Conservation (phyloP, 176 grass and related monocot genomes). For the Pontederia paniculata region DNA sequence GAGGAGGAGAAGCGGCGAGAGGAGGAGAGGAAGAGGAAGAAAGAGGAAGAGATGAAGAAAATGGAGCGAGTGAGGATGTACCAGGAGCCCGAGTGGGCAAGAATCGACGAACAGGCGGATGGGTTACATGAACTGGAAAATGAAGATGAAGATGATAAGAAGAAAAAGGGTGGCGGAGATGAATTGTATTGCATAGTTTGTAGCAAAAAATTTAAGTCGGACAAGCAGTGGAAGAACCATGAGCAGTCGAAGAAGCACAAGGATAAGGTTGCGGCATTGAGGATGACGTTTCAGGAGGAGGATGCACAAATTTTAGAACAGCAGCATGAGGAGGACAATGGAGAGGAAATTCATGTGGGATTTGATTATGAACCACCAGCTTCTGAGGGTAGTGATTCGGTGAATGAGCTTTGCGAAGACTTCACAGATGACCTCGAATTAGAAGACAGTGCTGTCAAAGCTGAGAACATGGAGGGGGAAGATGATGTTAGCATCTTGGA, state of each 20-base stretch:
- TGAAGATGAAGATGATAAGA: constrained; percentile 37
- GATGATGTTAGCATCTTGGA: constrained; percentile 52
- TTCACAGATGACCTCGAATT: constrained; percentile 36
- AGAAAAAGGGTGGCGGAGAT: constrained; percentile 35
- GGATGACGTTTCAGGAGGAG: constrained; percentile 58
- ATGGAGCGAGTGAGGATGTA: constrained; percentile 60
- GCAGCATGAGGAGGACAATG: constrained; percentile 33
- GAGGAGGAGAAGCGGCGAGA: constrained; percentile 61
- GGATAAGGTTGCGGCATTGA: constrained; percentile 72
- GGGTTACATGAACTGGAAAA: constrained; percentile 46
- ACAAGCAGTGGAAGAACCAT: constrained; percentile 98
- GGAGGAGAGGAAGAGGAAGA: constrained; percentile 50
- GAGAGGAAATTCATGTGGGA: constrained; percentile 38
- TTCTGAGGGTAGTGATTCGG: constrained; percentile 50
- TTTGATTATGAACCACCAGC: constrained; percentile 74
- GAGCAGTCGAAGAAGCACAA: constrained; percentile 95
- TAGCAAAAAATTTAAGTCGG: constrained; percentile 96
- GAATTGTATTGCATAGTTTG: constrained; percentile 82
- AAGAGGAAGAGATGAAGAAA: constrained; percentile 70
- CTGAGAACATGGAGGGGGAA: constrained; percentile 19
- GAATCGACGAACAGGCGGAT: constrained; percentile 35
- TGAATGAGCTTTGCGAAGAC: constrained; percentile 52
- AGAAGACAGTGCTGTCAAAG: constrained; percentile 25
- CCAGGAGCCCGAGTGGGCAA: constrained; percentile 80
- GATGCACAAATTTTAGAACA: constrained; percentile 42